phyloP scores from a whole-genome alignment of 257 asterid species.

The Rubia yunnanensis region DNA sequence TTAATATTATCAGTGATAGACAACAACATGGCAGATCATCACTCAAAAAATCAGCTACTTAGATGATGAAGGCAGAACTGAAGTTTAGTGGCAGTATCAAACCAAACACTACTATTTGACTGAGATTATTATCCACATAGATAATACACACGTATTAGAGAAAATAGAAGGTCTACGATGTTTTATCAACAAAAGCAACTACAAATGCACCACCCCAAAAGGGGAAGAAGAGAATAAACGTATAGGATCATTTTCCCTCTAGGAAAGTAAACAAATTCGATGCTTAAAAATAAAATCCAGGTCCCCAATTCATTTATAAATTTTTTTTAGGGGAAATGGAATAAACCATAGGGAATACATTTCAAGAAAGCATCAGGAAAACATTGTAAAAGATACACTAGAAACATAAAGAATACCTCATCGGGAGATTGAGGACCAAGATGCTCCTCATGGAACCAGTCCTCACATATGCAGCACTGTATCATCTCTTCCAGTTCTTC shows the following conservation, averaged over 20 bases:
- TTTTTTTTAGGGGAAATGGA: background rate
- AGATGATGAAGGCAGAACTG: background rate
- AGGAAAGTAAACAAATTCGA: background rate
- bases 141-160: background rate
- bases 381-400: background rate
- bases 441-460: conserved; percentile 98
- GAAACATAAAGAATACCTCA: conserved; percentile 39
- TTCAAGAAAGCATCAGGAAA: conserved; percentile 1
- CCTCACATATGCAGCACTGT: conserved; percentile 94
- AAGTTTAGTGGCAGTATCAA: background rate
- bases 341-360: background rate
- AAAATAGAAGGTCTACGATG: background rate
- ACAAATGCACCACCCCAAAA: background rate
- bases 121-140: background rate
- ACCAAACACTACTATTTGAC: background rate
- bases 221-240: background rate
- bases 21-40: background rate
- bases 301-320: background rate
- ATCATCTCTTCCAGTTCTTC: conserved; percentile 93
- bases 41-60: background rate
- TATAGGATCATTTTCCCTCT: background rate
- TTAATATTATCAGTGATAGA: background rate
- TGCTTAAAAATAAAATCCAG: background rate
- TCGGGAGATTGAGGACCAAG: conserved; percentile 56
- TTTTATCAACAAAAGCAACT: background rate